Evolutionary conservation across 257 asterid species (phyloP), one percentile per base, ranked within the genome.

Genomic region (Scutellaria barbata): DNA sequence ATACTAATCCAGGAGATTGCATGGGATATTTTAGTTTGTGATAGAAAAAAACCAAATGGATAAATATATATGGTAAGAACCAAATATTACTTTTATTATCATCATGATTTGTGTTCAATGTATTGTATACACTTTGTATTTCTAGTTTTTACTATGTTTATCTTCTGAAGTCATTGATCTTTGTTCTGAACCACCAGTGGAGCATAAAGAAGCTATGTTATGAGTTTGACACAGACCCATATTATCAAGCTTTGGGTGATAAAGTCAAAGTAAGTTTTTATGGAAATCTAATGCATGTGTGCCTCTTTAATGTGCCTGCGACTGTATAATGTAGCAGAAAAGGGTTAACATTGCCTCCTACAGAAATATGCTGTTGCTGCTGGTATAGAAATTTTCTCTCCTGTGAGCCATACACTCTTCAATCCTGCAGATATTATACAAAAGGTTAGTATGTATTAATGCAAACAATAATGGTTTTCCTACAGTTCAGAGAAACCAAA

Each of bases 391-490:
- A 74, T 86, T 43, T 89, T 87, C 79, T 85, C 96, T 73, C 95
- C 99, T 3, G 96, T 91, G 79, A 91, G 99, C 66, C 97, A 94
- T 76, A 91, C 99, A 37, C 85, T 94, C 48, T 94, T 89, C 81
- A 66, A 84, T 81, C 99, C 99, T 79, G 89, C 92, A 22, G 96
- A 91, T 72, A 83, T 94, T 55, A 83, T 91, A 72, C 70, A 70
- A 66, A 94, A 94, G 96, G 99, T 89, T 75, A 17, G 63, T 53
- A 17, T 65, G 53, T 22, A 10, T 60, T 53, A 14, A n/a, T 47
- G 50, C 45, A 42, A 56, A 16, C 25, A 25, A 14, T 37, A 63
- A 25, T 13, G 35, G 6, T 53, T 33, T 37, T 10, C 53, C 22
- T 35, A 43, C 67, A 30, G 37, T 45, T 51, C 8, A 37, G 3